Evolutionary conservation across 2,329 filamentous ascomycete genomes (phyloP).

Genomic region (Fusarium pilosicola): DNA sequence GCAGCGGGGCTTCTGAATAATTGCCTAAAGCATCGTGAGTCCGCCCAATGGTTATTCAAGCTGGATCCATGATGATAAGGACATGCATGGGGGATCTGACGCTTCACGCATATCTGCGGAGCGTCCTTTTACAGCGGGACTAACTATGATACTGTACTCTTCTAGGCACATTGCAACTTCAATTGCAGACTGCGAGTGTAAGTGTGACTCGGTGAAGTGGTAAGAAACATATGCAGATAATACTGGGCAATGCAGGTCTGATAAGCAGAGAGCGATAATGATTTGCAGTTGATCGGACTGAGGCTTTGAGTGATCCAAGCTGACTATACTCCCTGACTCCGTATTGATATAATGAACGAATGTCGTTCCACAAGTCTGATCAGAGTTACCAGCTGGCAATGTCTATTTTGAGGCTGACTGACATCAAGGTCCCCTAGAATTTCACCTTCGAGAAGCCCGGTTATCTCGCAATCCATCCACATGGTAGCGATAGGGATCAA

Average conservation of each 20-base stretch:
- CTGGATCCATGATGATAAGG: slow-evolving; percentile 40
- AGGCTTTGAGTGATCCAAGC: not conserved
- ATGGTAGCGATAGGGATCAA: slow-evolving; percentile 21
- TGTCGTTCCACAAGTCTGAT: not conserved
- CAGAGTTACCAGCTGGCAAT: not conserved
- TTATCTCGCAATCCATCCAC: slow-evolving; percentile 20
- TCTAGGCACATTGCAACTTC: slow-evolving; percentile 7
- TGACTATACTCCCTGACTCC: too few species aligned
- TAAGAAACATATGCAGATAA: slow-evolving; percentile 5
- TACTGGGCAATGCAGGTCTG: slow-evolving; percentile 18
- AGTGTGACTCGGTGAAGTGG: slow-evolving; percentile 1
- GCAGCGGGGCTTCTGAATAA: slow-evolving; percentile 5
- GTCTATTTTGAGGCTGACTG: slow-evolving; percentile 8
- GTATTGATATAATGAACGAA: not conserved
- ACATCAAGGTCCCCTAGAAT: slow-evolving; percentile 17
- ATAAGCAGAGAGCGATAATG: slow-evolving; percentile 4
- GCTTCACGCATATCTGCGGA: slow-evolving; percentile 37
- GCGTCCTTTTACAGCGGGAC: slow-evolving; percentile 36
- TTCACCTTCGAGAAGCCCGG: slow-evolving; percentile 14
- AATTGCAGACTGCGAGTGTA: slow-evolving; percentile 10
- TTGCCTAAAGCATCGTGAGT: slow-evolving; percentile 23
- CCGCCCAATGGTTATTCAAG: slow-evolving; percentile 27
- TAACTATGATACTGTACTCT: slow-evolving; percentile 6
- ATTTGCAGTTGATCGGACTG: not conserved
- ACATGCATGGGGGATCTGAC: slow-evolving; percentile 45